Percentiles rank a stretch among this genome's conserved stretches.
Evolutionary conservation across 2,329 filamentous ascomycete genomes (phyloP).

Genomic region (Phaeosphaeria sp.): DNA sequence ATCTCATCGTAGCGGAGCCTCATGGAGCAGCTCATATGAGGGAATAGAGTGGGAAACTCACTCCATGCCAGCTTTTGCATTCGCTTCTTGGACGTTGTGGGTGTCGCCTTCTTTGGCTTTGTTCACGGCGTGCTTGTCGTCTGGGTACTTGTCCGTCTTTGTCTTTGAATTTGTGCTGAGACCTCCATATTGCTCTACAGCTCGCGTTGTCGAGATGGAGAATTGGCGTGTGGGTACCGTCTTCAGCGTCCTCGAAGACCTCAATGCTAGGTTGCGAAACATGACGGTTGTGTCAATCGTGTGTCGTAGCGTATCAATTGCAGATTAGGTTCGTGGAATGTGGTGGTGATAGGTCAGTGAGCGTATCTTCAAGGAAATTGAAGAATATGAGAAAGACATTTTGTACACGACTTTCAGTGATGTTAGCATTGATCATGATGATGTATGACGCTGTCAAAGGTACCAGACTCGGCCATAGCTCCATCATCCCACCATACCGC

Average conservation of each 20-base stretch:
- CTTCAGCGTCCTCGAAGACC: conserved; percentile 13
- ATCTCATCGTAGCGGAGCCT: neutral
- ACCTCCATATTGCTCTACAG: neutral
- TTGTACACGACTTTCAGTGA: neutral
- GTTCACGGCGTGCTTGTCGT: conserved; percentile 36
- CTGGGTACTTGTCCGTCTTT: conserved; percentile 28
- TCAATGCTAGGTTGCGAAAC: conserved; percentile 18
- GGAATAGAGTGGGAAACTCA: conserved; percentile 26
- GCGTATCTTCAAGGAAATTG: neutral
- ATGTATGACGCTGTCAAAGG: conserved; percentile 29
- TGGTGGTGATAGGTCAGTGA: neutral
- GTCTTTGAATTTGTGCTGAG: conserved; percentile 25
- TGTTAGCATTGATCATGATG: conserved; percentile 18
- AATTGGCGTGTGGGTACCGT: conserved; percentile 17
- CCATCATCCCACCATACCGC: conserved; percentile 12
- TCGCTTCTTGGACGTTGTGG: conserved; percentile 44
- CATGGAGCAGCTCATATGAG: neutral
- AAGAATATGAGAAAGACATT: neutral
- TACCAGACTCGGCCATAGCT: conserved; percentile 18
- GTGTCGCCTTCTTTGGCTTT: conserved; percentile 42
- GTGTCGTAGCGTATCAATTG: neutral
- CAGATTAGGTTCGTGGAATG: neutral
- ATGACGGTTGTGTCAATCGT: conserved; percentile 4
- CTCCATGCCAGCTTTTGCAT: conserved; percentile 39
- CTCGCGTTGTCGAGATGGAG: conserved; percentile 21